Percentiles rank a stretch among this genome's conserved stretches.
Conservation (phyloP, 441 rosid genomes). For the Pelargonium myrrhifolium region DNA sequence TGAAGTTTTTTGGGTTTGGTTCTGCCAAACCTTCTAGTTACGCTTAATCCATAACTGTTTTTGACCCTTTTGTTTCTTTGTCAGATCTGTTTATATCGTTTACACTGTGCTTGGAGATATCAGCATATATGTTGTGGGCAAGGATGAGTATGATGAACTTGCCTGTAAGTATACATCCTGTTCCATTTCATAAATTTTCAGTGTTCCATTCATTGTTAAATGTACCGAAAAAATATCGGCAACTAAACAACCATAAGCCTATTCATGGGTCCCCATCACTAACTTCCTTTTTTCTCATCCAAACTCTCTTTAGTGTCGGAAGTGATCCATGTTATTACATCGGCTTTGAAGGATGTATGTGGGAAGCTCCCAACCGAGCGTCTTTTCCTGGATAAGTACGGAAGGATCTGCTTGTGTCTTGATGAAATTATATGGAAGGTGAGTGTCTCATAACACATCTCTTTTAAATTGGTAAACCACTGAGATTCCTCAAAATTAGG, state of each 20-base stretch:
- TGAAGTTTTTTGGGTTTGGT: neutral
- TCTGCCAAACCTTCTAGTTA: neutral
- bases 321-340: slow-evolving; percentile 72
- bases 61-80: slow-evolving; percentile 7
- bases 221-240: too few species aligned
- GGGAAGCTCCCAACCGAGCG: slow-evolving; percentile 92
- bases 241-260: too few species aligned
- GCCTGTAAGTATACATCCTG: slow-evolving; percentile 49
- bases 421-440: slow-evolving; percentile 95
- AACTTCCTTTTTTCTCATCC: neutral
- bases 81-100: slow-evolving; percentile 86
- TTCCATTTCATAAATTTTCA: neutral
- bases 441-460: slow-evolving; percentile 7
- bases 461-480: too few species aligned
- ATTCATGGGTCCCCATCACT: neutral
- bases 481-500: too few species aligned
- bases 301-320: slow-evolving; percentile 54
- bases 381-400: slow-evolving; percentile 83
- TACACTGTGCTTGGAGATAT: slow-evolving; percentile 89
- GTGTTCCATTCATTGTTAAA: too few species aligned
- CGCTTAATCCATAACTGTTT: neutral
- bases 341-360: slow-evolving; percentile 78
- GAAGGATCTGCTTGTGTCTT: slow-evolving; percentile 79
- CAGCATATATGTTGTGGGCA: slow-evolving; percentile 79
- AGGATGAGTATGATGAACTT: slow-evolving; percentile 96